A percentile compares a stretch with the other conserved stretches of the same genome.
These are phyloP conservation scores for Saccharomycopsis crataegensis DNA, from an alignment of 1,139 yeast species.

Conservation along the genomic window DNA sequence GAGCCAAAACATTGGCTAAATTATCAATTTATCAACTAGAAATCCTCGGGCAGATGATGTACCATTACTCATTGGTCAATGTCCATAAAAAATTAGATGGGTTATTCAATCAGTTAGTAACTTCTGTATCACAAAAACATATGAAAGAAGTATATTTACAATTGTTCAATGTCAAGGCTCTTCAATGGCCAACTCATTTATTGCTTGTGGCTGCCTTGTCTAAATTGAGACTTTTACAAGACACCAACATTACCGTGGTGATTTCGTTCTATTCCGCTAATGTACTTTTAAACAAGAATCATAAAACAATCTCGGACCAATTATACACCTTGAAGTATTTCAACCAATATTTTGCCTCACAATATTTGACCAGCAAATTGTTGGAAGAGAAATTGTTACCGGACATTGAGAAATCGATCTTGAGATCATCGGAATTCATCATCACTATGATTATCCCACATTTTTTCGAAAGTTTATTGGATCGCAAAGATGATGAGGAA, in stretches of 20 bases:
- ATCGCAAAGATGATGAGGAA: conserved; percentile 29
- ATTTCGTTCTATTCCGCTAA: conserved; percentile 24
- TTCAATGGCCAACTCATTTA: conserved; percentile 21
- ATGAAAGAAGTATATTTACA: not conserved
- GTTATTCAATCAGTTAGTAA: not conserved
- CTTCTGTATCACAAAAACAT: not conserved
- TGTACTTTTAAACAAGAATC: conserved; percentile 26
- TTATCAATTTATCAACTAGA: conserved; percentile 6
- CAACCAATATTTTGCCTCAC: conserved; percentile 31
- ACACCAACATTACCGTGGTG: conserved; percentile 20
- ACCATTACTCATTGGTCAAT: not conserved
- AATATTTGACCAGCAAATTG: conserved; percentile 35
- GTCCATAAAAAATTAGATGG: not conserved
- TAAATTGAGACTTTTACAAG: conserved; percentile 18
- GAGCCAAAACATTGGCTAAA: not conserved
- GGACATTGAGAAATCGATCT: conserved; percentile 62
- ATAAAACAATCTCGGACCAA: conserved; percentile 25
- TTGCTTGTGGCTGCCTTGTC: conserved; percentile 25
- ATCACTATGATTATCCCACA: conserved; percentile 32
- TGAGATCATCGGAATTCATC: conserved; percentile 76
- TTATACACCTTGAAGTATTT: conserved; percentile 30
- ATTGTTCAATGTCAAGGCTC: not conserved
- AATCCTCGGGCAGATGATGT: conserved; percentile 2
- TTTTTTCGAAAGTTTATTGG: conserved; percentile 39
- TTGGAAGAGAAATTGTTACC: conserved; percentile 45